These are phyloP conservation scores for Pelargonium nanum DNA, from an alignment of 345 rosid species.

Conservation along the genomic window DNA sequence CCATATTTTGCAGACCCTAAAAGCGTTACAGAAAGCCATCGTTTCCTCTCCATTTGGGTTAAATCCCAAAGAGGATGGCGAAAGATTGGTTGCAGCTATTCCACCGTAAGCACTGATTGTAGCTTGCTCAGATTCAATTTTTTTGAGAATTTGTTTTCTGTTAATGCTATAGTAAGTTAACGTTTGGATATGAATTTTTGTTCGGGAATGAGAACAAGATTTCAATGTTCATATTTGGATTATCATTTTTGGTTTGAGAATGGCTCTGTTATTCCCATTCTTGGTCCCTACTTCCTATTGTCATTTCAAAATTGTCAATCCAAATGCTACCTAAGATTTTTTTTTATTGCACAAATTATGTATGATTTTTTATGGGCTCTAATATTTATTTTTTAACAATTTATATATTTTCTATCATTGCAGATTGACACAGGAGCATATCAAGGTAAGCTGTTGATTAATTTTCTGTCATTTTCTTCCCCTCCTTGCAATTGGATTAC, in stretches of 20 bases:
- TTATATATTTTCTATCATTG: constrained; percentile 9
- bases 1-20: constrained; percentile 48
- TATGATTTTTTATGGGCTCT: no score
- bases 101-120: constrained; percentile 51
- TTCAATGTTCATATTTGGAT: constrained; percentile 4
- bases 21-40: constrained; percentile 73
- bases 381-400: no score
- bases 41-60: constrained; percentile 82
- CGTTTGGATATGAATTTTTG: background rate
- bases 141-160: background rate
- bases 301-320: no score
- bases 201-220: background rate
- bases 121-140: background rate
- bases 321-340: no score
- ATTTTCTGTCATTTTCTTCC: background rate
- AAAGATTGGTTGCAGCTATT: constrained; percentile 69
- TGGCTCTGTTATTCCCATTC: no score
- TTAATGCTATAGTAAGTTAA: background rate
- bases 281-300: no score
- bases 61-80: constrained; percentile 73
- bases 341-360: no score
- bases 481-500: background rate
- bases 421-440: constrained; percentile 95
- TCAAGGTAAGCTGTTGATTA: constrained; percentile 38
- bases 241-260: constrained; percentile 10